phyloP scores from a whole-genome alignment of 345 rosid genomes.

The Ceriops zippeliana region DNA sequence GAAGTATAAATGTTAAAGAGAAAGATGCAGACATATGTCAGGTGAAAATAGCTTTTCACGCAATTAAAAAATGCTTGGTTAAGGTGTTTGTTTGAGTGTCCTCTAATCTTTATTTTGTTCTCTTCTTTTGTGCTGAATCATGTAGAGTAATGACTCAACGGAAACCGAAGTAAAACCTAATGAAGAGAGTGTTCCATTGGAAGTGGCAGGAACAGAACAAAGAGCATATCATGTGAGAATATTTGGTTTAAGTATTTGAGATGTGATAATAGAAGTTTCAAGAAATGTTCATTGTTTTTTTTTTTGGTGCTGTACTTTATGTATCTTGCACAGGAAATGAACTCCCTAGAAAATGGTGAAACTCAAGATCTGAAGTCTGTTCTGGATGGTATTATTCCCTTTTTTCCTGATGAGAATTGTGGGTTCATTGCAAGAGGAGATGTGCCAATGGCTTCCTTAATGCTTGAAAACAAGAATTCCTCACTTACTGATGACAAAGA shows the following conservation, averaged over 20 bases:
- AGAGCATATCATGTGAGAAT: conserved; percentile 27
- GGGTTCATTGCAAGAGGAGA: conserved; percentile 27
- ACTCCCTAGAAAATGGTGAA: conserved; percentile 32
- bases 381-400: conserved; percentile 37
- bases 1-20: background rate
- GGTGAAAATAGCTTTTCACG: background rate
- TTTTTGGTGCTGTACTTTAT: background rate
- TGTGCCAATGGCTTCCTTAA: conserved; percentile 27
- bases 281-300: background rate
- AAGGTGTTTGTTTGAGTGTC: conserved; percentile 7
- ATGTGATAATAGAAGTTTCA: background rate
- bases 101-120: background rate
- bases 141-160: conserved; percentile 12
- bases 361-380: conserved; percentile 31
- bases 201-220: conserved; percentile 14
- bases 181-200: conserved; percentile 14
- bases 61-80: background rate
- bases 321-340: conserved; percentile 22
- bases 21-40: background rate
- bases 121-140: background rate
- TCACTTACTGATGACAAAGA: conserved; percentile 11
- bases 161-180: conserved; percentile 11
- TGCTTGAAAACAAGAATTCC: conserved; percentile 14
- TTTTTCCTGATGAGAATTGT: conserved; percentile 37
- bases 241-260: background rate